Base-by-base conservation (phyloP, 495 filamentous ascomycete genomes). In the Penicillium alfredii region DNA sequence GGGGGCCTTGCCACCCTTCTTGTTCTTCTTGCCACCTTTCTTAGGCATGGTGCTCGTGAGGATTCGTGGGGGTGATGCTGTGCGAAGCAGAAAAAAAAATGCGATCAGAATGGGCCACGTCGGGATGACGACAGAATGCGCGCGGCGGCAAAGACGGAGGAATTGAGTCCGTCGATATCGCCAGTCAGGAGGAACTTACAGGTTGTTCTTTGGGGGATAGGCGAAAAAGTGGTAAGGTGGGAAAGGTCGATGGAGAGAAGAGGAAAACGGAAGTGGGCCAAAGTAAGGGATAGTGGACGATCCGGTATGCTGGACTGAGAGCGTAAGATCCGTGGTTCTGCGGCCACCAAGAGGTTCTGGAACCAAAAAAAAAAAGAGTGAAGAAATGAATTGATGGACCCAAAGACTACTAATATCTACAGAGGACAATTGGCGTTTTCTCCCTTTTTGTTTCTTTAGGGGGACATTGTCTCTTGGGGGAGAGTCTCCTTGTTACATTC, bases 21-120 rank as follows among this genome's bases (percentile, higher is more conserved):
- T 58, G 44, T 55, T 54, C 29, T 51, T 55, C 55, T 69, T 69
- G 52, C 66, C 66, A 48, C 66, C 62, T 44, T 66, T 69, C 59
- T 66, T 69, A 24, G 60, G 22, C 66, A 69, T 69, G 40, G 21
- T 58, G 58, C 9, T 55, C 25, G 43, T 45, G 18, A 35, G 20
- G 24, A 42, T 44, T 44, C 30, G 49, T 49, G 31, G 18, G 37
- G 36, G 32, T 13, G 12, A 26, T 17, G 38, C 40, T 44, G 50
- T 27, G 29, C 17, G 22, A 15, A 9, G 17, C 6, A 18, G 5
- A 18, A 19, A 35, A 44, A 18, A 49, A 41, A 35, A 15, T 35
- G 24, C 3, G 30, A 40, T 51, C 16, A 48, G 38, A 35, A 36
- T 23, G 22, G 29, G 23, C 13, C 40, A 44, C 41, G 35, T 36